Conservation (phyloP, 1,284 basidiomycete genomes). For the Thelephora terrestris region DNA sequence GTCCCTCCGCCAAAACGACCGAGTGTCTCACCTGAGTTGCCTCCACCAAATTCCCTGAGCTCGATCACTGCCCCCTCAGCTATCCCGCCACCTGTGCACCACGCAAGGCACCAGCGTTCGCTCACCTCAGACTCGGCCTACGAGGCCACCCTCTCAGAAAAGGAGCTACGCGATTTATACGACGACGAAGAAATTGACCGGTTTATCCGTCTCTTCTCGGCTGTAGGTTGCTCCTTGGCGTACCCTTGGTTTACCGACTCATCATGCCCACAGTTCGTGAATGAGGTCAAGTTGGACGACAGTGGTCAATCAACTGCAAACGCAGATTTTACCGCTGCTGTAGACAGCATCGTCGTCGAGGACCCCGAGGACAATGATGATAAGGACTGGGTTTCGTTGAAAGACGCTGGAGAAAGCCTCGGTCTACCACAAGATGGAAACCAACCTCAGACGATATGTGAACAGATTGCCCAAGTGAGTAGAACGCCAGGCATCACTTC, state of each 20-base stretch:
- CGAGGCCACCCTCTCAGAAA: constrained; percentile 23
- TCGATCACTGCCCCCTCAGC: neutral
- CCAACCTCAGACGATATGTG: constrained; percentile 18
- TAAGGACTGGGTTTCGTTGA: constrained; percentile 1
- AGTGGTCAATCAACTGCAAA: neutral
- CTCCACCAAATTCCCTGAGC: too few species aligned
- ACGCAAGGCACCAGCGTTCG: neutral
- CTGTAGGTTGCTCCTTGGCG: constrained; percentile 26
- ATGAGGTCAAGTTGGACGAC: constrained; percentile 37
- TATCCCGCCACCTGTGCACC: neutral
- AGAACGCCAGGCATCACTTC: neutral
- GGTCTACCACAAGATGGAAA: constrained; percentile 2
- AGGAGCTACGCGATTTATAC: constrained; percentile 42
- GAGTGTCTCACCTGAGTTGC: too few species aligned
- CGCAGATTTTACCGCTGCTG: constrained; percentile 4
- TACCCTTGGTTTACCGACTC: neutral
- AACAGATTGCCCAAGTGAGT: constrained; percentile 32
- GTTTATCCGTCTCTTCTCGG: constrained; percentile 45
- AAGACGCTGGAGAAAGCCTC: neutral
- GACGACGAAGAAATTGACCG: constrained; percentile 55
- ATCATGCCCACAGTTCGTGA: constrained; percentile 36
- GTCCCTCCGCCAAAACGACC: too few species aligned
- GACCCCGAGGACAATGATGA: constrained; percentile 3
- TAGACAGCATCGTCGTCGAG: neutral
- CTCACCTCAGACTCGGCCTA: neutral